phyloP scores from a whole-genome alignment of 257 asterid species.

The Jaltomata sinuosa region DNA sequence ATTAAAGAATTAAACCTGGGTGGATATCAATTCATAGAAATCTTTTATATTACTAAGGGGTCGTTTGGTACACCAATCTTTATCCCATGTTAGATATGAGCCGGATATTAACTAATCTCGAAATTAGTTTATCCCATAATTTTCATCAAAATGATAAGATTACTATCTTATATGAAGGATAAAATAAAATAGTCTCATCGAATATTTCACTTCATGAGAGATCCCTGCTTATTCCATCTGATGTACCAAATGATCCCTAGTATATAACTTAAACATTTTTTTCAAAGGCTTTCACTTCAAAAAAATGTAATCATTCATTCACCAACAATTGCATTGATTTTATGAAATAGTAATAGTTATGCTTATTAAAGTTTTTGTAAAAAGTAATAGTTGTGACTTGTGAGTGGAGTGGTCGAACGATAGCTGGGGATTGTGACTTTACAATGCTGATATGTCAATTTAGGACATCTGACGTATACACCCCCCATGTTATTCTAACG shows the following conservation, averaged over 20 bases:
- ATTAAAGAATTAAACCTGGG: background rate
- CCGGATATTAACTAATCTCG: too few species aligned
- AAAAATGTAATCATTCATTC: background rate
- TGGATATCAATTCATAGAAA: background rate
- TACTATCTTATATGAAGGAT: too few species aligned
- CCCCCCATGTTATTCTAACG: background rate
- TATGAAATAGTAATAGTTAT: background rate
- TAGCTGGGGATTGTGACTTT: background rate
- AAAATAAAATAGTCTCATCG: too few species aligned
- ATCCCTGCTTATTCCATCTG: too few species aligned
- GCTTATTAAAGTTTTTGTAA: background rate
- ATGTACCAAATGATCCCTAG: too few species aligned
- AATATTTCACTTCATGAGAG: too few species aligned
- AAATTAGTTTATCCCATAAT: too few species aligned
- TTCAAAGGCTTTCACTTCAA: background rate
- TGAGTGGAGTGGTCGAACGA: background rate
- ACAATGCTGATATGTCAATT: background rate
- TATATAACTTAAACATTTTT: background rate
- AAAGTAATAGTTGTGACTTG: too few species aligned
- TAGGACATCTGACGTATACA: background rate
- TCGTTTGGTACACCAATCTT: too few species aligned
- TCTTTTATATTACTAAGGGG: background rate
- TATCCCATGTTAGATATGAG: too few species aligned
- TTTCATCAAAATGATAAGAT: too few species aligned
- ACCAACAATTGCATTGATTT: background rate